These are phyloP conservation scores for Teunomyces kruisii DNA, from an alignment of 805 yeast genomes.

Conservation along the genomic window DNA sequence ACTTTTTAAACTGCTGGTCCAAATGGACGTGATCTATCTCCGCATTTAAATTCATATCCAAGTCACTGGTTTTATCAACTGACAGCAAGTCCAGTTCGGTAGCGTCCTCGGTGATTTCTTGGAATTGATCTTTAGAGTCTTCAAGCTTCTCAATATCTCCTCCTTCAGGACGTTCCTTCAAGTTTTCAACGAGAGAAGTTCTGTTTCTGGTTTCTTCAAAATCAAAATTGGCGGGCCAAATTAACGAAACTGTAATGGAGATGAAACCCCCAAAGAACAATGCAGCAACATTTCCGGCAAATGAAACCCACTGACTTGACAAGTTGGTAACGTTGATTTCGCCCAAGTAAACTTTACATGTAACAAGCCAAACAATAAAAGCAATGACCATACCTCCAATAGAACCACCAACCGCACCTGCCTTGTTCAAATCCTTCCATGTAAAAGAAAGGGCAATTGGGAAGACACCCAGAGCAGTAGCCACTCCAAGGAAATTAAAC, in stretches of 20 bases:
- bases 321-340: conserved; percentile 33
- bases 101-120: neutral
- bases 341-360: conserved; percentile 35
- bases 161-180: conserved; percentile 4
- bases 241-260: conserved; percentile 26
- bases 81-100: conserved; percentile 2
- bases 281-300: conserved; percentile 41
- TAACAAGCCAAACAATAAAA: conserved; percentile 37
- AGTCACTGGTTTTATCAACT: neutral
- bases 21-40: conserved; percentile 23
- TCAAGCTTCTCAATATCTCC: neutral
- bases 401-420: conserved; percentile 40
- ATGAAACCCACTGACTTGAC: conserved; percentile 39
- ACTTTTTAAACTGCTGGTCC: conserved; percentile 29
- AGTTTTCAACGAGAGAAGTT: conserved; percentile 19
- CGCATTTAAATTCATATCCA: conserved; percentile 22
- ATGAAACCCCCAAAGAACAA: conserved; percentile 36
- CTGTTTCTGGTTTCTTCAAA: conserved; percentile 31
- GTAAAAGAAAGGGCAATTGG: conserved; percentile 23
- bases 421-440: conserved; percentile 32
- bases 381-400: conserved; percentile 37
- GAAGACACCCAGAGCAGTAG: conserved; percentile 26
- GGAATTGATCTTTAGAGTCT: neutral
- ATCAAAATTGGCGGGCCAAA: conserved; percentile 43
- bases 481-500: conserved; percentile 31